Evolutionary conservation across 2,329 filamentous ascomycete genomes (phyloP).

Genomic region (Periconia sp.): DNA sequence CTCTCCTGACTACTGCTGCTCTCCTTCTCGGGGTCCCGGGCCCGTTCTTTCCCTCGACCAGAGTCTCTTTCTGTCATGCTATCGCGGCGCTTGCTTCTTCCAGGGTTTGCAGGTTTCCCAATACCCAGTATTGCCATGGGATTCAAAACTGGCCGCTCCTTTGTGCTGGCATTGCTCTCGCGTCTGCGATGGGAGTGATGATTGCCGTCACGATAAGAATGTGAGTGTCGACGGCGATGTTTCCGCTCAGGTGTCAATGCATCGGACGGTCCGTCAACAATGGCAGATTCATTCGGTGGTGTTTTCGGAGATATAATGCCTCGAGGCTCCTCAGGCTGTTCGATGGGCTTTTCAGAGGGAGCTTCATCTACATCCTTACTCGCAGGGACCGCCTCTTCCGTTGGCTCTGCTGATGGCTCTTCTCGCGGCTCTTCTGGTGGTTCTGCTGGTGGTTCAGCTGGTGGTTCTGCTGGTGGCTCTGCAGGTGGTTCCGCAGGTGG

Average conservation of each 20-base stretch:
- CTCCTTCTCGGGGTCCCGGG: slow-evolving; percentile 26
- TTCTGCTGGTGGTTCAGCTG: too few relatives aligned
- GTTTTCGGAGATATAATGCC: slow-evolving; percentile 5
- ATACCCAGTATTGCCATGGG: slow-evolving; percentile 23
- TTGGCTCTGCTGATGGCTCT: slow-evolving; percentile 3
- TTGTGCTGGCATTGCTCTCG: slow-evolving; percentile 38
- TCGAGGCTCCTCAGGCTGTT: background rate
- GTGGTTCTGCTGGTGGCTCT: too few relatives aligned
- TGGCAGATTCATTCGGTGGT: slow-evolving; percentile 34
- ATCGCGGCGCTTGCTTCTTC: slow-evolving; percentile 36
- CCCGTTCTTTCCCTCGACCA: slow-evolving; percentile 23
- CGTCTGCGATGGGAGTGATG: slow-evolving; percentile 25
- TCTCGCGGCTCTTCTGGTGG: background rate
- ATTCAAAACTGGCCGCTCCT: slow-evolving; percentile 30
- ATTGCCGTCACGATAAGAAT: slow-evolving; percentile 33
- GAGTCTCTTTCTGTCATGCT: slow-evolving; percentile 40
- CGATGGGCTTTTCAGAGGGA: background rate
- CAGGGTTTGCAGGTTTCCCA: slow-evolving; percentile 24
- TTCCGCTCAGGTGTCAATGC: slow-evolving; percentile 32
- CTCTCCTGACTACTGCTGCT: slow-evolving; percentile 36
- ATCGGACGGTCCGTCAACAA: slow-evolving; percentile 26
- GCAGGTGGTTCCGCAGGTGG: too few relatives aligned
- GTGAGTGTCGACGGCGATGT: slow-evolving; percentile 35
- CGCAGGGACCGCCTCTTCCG: background rate
- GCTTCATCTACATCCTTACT: background rate